Base-by-base conservation (phyloP, 257 asterid genomes). In the Gentiana macrophylla region DNA sequence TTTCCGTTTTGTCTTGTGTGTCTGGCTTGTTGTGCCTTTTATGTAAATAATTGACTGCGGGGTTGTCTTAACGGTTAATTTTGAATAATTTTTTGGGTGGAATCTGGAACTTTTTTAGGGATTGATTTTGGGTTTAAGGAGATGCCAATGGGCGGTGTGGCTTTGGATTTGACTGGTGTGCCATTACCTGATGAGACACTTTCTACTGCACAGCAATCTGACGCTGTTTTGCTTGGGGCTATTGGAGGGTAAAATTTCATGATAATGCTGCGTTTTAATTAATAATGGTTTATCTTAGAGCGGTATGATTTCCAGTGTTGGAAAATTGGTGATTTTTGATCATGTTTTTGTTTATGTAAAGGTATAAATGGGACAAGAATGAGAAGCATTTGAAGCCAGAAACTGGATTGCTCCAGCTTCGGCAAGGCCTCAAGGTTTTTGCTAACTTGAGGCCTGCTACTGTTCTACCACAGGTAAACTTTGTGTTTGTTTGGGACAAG, bases 361-460 rank as follows among this genome's bases (percentile, higher is more conserved):
- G 98, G 74, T 91, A 91, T 69, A 87, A 91, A 57, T 91, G 98
- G 98, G 98, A 91, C 72, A 87, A 72, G 37, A 92, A 88, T 61
- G 97, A 85, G 79, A 92, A 85, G 52, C 97, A 85, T 75, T 77
- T 88, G 85, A 92, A 82, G 80, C 99, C 99, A 2, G 99, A 92
- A 70, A 92, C 94, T 0, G 97, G 97, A 61, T 65, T 92, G 80
- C 99, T 92, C 72, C 99, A 92, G 79, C 89, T 92, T 62, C 80
- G 99, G 35, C 86, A 80, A 46, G 99, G 94, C 43, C 86, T 92
- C 57, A 74, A 92, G 73, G 99, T 88, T 62, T 92, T 92, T 56
- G 99, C 99, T 2, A 92, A 92, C 69, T 75, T 92, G 86, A 88
- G 97, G 68, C 97, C 97, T 1, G 99, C 95, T 66, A 77, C 89